phyloP scores from a whole-genome alignment of 1,284 basidiomycete genomes.

The Moesziomyces aphidis region DNA sequence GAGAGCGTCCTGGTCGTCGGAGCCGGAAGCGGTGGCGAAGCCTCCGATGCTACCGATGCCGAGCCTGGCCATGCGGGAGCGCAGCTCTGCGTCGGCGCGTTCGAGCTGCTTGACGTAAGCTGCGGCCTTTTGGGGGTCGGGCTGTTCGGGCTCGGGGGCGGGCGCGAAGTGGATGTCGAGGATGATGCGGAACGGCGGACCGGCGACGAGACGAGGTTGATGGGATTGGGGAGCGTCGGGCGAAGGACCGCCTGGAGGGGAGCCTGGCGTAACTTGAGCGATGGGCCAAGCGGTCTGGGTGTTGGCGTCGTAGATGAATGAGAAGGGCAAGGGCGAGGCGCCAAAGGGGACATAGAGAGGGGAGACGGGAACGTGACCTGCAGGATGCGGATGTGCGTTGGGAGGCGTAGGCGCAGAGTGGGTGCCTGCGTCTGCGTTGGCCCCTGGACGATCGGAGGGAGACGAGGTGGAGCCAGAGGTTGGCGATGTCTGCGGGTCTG shows the following conservation, averaged over 20 bases:
- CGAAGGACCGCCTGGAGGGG: slow-evolving; percentile 31
- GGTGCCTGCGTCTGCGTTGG: not conserved
- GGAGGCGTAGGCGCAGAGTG: not conserved
- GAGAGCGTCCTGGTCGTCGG: slow-evolving; percentile 19
- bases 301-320: slow-evolving; percentile 57
- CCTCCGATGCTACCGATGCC: slow-evolving; percentile 58
- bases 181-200: slow-evolving; percentile 56
- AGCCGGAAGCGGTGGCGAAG: slow-evolving; percentile 17
- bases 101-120: slow-evolving; percentile 58
- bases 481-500: not conserved
- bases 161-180: slow-evolving; percentile 47
- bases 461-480: not conserved
- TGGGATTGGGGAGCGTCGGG: slow-evolving; percentile 33
- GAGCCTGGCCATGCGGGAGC: slow-evolving; percentile 59
- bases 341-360: slow-evolving; percentile 59
- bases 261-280: slow-evolving; percentile 33
- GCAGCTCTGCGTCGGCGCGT: slow-evolving; percentile 62
- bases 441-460: slow-evolving; percentile 1
- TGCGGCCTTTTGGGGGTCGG: slow-evolving; percentile 47
- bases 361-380: slow-evolving; percentile 46
- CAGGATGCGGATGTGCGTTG: slow-evolving; percentile 24
- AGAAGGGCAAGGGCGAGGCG: slow-evolving; percentile 58
- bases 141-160: slow-evolving; percentile 37
- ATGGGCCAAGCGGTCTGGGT: slow-evolving; percentile 60
- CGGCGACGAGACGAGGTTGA: slow-evolving; percentile 48